Base-by-base conservation (phyloP, 2,329 filamentous ascomycete species). In the Botryotinia narcissicola region DNA sequence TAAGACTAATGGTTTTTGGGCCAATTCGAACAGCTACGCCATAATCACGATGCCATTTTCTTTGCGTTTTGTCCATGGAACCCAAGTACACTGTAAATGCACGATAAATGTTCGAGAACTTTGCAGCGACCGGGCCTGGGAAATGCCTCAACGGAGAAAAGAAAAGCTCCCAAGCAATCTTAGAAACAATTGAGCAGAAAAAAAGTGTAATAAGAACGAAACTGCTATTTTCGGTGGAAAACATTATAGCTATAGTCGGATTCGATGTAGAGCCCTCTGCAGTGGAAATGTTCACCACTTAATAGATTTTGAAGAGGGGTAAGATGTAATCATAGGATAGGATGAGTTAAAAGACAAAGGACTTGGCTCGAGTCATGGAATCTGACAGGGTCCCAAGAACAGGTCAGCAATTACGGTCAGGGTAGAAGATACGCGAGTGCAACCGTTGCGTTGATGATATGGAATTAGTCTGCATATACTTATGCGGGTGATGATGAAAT, bases 1-100 rank as follows among this genome's bases (percentile, higher is more conserved):
- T 83, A 79, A 61, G 86, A 81, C 71, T 86, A 83, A 75, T 71
- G 6, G 18, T 64, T 25, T 64, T 71, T 35, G 60, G 70, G 4
- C 60, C 70, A 64, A 64, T 44, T n/a, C 70, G 32, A 22, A 71
- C 60, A 37, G 70, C 70, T 25, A 20, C 54, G 12, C 60, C 60
- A 66, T 71, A 64, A 42, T 57, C 29, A 10, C 70, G 44, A 66
- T 71, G 70, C 57, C 46, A 59, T 25, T 64, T n/a, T 66, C 63
- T 57, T n/a, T 59, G 57, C 6, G 37, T 35, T 32, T 42, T 9
- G 29, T 71, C 60, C 18, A 64, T 59, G 16, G 40, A 46, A 10
- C 46, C 60, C 1, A n/a, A 16, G 32, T 29, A 57, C 16, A 42
- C 25, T 14, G 4, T 20, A 44, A 66, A 35, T 32, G 46, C 60